Evolutionary conservation across 257 asterid genomes (phyloP), one percentile per base, ranked within the genome.

Genomic region (Fraxinus americana): DNA sequence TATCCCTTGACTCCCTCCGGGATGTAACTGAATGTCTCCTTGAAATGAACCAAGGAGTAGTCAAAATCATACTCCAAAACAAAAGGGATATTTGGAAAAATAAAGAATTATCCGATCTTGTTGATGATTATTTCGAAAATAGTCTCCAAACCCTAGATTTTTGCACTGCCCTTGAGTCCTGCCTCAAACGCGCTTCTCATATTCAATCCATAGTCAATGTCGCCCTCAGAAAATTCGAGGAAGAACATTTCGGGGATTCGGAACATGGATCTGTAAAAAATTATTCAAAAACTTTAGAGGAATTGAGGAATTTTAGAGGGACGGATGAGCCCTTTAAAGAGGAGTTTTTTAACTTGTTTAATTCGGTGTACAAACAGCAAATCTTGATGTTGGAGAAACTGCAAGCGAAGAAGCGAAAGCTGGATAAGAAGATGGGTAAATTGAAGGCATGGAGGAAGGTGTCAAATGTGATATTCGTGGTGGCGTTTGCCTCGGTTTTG

Each of bases 1-100:
- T 95, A 57, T 89, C 99, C 12, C 90, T 95, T 21, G 97, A 93
- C 7, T 95, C 99, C 5, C 91, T 95, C 74, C 87, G 92, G 35
- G 92, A 90, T 0, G 96, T 89, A 48, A 90, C 97, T 1, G 93
- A 86, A 59, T 88, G 87, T 81, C 79, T 95, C 8, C 87, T 95
- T 5, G 98, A 88, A 39, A 95, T 84, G 97, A 90, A 92, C 72
- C 91, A 93, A 7, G 94, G 89, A 13, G 97, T 89, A 36, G 97
- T 93, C 19, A 69, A 76, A 72, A 80, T 95, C 77, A 88, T 95
- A 29, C 90, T 95, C 27, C 83, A 82, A 41, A 85, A 87, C 82
- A 89, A 92, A 65, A 86, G 71, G 61, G 98, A 93, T 71, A 79
- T 93, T 16, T 95, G 97, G 99, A 90, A 91, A 38, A 88, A 88